Evolutionary conservation across 2,329 filamentous ascomycete genomes (phyloP), one percentile per base, ranked within the genome.

Genomic region (Alternaria sp.): DNA sequence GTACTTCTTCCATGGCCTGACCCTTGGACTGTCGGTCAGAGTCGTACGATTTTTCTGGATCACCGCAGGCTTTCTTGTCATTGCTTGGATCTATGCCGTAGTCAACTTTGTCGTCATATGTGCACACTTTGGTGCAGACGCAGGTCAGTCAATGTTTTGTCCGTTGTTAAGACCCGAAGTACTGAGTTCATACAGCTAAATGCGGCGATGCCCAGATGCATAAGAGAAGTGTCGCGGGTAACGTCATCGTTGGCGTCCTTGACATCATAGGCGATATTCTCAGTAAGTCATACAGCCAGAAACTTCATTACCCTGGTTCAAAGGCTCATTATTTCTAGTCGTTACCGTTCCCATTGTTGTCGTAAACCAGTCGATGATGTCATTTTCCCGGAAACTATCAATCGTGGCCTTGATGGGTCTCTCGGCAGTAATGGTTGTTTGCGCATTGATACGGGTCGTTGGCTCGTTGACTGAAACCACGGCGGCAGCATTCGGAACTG

Each of bases 341-440:
- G 26, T 61, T 43, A 21, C 36, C 26, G 32, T 61, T 36, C 40
- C 58, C 17, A 21, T 57, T 6, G 19, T 57, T 8, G 21, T 61
- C 23, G 40, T 61, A 13, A 61, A 61, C 17, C 32, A 47, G 26
- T 61, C 58, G 15, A 46, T 61, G 52, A 61, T 61, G 58, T 54
- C 51, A 4, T 57, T 61, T 13, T 45, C 51, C 15, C 52, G 55
- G 21, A 61, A 61, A 43, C 8, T 57, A 43, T 61, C 58, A 30
- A 54, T 61, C 13, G 58, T 28, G 15, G 52, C 30, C 10, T 40
- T 61, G 43, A 13, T 61, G 30, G 43, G 58, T 19, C 52, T 61
- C 17, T 61, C 58, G 21, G 44, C 46, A 28, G 58, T 46, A 21
- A 57, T 61, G 58, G 40, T 61, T 40, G 32, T 61, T 15, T 61